These are phyloP conservation scores for Rhodotorula toruloides DNA, from an alignment of 768 basidiomycete genomes.

Conservation along the genomic window DNA sequence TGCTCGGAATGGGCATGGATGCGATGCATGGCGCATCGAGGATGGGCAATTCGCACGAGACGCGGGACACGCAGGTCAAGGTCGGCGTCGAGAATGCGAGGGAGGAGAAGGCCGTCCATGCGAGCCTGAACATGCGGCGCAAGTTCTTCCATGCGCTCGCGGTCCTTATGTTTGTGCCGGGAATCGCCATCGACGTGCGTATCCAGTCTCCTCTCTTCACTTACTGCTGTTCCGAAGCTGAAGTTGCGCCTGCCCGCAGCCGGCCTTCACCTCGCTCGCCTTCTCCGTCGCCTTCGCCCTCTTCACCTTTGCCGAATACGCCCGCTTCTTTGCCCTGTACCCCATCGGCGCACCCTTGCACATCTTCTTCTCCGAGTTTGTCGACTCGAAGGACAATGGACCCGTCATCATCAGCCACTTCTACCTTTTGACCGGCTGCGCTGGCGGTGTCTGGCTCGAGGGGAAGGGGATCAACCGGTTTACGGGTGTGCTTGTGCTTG, in stretches of 20 bases:
- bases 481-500: slow-evolving; percentile 81
- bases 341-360: slow-evolving; percentile 90
- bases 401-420: slow-evolving; percentile 97
- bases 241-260: slow-evolving; percentile 53
- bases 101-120: slow-evolving; percentile 60
- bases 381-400: slow-evolving; percentile 89
- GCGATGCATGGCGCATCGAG: slow-evolving; percentile 2
- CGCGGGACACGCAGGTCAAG: slow-evolving; percentile 45
- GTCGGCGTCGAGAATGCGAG: slow-evolving; percentile 27
- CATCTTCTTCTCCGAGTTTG: slow-evolving; percentile 93
- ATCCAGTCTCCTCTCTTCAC: slow-evolving; percentile 3
- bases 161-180: slow-evolving; percentile 93
- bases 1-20: neutral
- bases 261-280: slow-evolving; percentile 89
- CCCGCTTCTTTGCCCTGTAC: slow-evolving; percentile 96
- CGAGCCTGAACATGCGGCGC: slow-evolving; percentile 82
- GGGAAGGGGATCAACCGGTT: slow-evolving; percentile 66
- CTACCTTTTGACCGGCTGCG: slow-evolving; percentile 91
- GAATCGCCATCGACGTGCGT: slow-evolving; percentile 83
- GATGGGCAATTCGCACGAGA: neutral
- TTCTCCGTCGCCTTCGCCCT: slow-evolving; percentile 92
- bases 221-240: too few species aligned
- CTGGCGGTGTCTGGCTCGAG: slow-evolving; percentile 90
- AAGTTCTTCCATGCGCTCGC: slow-evolving; percentile 97
- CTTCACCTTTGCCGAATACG: slow-evolving; percentile 94